These are phyloP conservation scores for Potentilla sterilis DNA, from an alignment of 306 rosid genomes.

Conservation along the genomic window DNA sequence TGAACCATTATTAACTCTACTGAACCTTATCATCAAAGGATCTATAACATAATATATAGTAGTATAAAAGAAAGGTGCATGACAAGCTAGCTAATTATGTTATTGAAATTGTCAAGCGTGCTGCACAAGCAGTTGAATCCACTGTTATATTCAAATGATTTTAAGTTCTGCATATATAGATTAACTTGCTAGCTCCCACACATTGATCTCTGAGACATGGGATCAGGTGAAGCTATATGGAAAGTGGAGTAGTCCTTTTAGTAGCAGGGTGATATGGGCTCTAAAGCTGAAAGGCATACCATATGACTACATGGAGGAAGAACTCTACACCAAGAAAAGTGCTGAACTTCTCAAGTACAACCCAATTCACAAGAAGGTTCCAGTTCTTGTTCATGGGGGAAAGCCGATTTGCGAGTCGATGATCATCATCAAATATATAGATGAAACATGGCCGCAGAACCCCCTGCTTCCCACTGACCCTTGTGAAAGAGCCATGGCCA, in stretches of 20 bases:
- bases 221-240: slow-evolving; percentile 46
- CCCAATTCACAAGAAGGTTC: slow-evolving; percentile 47
- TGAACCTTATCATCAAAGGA: too few relatives aligned
- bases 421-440: slow-evolving; percentile 51
- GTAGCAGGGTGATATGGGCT: slow-evolving; percentile 48
- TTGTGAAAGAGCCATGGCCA: slow-evolving; percentile 38
- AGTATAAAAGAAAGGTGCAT: too few relatives aligned
- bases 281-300: slow-evolving; percentile 47
- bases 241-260: slow-evolving; percentile 47
- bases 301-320: slow-evolving; percentile 50
- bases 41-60: too few relatives aligned
- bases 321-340: slow-evolving; percentile 39
- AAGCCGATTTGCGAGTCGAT: slow-evolving; percentile 49
- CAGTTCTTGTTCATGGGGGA: slow-evolving; percentile 51
- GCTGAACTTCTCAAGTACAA: slow-evolving; percentile 42
- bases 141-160: neutral
- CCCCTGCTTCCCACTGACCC: slow-evolving; percentile 45
- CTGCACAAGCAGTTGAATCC: neutral
- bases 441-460: slow-evolving; percentile 45
- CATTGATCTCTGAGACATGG: slow-evolving; percentile 10
- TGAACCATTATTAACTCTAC: too few relatives aligned
- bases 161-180: neutral
- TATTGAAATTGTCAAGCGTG: neutral
- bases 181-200: neutral
- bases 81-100: neutral